Percentiles rank a stretch among this genome's conserved stretches.
Conservation (phyloP, 1,284 basidiomycete genomes). For the Kwoniella shivajii region DNA sequence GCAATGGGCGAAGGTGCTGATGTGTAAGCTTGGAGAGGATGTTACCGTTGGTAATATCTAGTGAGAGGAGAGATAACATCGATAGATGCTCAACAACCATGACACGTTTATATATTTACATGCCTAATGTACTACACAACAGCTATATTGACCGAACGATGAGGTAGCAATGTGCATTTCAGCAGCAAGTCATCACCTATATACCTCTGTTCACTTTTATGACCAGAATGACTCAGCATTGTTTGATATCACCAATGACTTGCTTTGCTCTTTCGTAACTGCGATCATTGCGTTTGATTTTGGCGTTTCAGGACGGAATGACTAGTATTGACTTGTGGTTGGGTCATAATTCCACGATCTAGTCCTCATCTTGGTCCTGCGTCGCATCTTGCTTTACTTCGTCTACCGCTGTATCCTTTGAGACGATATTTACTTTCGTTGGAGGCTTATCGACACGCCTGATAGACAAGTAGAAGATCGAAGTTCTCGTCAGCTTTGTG, state of each 20-base stretch:
- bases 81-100: neutral
- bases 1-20: conserved; percentile 37
- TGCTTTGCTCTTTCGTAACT: too few relatives aligned
- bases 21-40: conserved; percentile 4
- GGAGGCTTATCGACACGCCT: conserved; percentile 31
- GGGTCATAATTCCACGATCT: too few relatives aligned
- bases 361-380: conserved; percentile 1
- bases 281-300: too few relatives aligned
- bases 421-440: neutral
- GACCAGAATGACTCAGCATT: too few relatives aligned
- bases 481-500: neutral
- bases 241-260: too few relatives aligned
- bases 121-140: neutral
- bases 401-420: conserved; percentile 3
- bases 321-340: too few relatives aligned
- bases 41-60: too few relatives aligned
- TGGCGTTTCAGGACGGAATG: too few relatives aligned
- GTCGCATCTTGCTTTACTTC: neutral
- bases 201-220: too few relatives aligned
- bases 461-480: neutral
- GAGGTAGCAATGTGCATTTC: too few relatives aligned
- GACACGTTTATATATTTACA: neutral
- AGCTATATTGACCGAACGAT: neutral
- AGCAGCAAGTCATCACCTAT: too few relatives aligned
- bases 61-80: neutral